These are phyloP conservation scores for Musa beccarii DNA, from an alignment of 176 grass and related monocot species.

Conservation along the genomic window DNA sequence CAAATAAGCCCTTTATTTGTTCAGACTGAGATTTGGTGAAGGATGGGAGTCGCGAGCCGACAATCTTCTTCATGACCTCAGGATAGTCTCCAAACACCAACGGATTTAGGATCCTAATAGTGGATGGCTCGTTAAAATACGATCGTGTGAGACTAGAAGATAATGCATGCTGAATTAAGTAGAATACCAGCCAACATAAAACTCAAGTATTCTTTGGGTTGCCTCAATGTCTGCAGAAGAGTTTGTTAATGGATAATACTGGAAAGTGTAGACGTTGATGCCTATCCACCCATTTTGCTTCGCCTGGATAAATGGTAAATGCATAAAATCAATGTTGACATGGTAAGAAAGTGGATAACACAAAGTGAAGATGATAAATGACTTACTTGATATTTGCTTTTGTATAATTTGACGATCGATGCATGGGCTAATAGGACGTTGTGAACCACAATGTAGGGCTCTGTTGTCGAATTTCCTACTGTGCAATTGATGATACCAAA, in stretches of 20 bases:
- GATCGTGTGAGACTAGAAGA: no score
- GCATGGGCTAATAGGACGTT: conserved; percentile 46
- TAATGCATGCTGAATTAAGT: no score
- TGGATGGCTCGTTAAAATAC: no score
- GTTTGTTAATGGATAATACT: conserved; percentile 40
- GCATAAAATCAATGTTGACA: background rate
- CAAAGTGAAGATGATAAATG: background rate
- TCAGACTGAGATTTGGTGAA: conserved; percentile 34
- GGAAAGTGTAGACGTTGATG: conserved; percentile 33
- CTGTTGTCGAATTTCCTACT: conserved; percentile 36
- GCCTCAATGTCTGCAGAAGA: conserved; percentile 30
- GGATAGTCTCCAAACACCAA: conserved; percentile 43
- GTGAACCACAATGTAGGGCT: conserved; percentile 51
- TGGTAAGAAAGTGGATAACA: background rate
- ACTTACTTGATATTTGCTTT: conserved; percentile 43
- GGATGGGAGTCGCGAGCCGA: conserved; percentile 32
- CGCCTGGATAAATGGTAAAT: conserved; percentile 1
- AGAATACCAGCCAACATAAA: conserved; percentile 35
- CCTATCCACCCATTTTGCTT: conserved; percentile 38
- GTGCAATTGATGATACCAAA: conserved; percentile 41
- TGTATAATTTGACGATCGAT: conserved; percentile 38
- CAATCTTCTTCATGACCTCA: conserved; percentile 38
- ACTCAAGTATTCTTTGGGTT: conserved; percentile 25
- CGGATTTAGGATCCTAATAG: background rate
- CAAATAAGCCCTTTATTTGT: conserved; percentile 29